Base-by-base conservation (phyloP, 805 yeast species). In the Spathaspora passalidarum region DNA sequence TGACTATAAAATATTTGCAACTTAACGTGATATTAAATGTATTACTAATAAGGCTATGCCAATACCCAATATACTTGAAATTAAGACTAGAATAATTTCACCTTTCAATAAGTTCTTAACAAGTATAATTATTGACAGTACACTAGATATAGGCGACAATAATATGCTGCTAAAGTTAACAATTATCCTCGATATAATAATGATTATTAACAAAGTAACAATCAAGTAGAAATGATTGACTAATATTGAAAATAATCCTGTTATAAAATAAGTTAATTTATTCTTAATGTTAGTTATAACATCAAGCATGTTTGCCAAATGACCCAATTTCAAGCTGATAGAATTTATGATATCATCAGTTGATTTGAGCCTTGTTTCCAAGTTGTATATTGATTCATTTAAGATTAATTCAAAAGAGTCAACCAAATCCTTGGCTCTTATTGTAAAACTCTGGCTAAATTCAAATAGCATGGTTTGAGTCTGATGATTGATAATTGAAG, bases 321-420 rank as follows among this genome's bases (percentile, higher is more conserved):
- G 23, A 14, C 37, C 38, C 18, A 47, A 6, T 20, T 44, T 38
- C 7, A 18, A n/a, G 32, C 26, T 44, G 4, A 48, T 36, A 1
- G 21, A 18, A 22, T 32, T 11, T 7, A 48, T 20, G 8, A n/a
- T 14, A 2, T 13, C 4, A 20, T 45, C 47, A 1, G 48, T 25
- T 22, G 42, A 19, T 17, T 18, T 37, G 8, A 48, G 37, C 11
- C 40, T 48, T 2, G 1, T 9, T 6, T 48, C 40, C 5, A 48
- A 37, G 10, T 21, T 37, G 13, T 19, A 25, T 11, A 45, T 14
- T 4, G 48, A 32, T 4, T 36, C 40, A 32, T 42, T 40, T 14
- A 47, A 41, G 7, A 38, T 25, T 3, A 11, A 2, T 29, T 47
- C 50, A 17, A 47, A 36, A 8, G 47, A 25, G 4, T 18, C 14